A percentile compares a stretch with the other conserved stretches of the same genome.
These are phyloP conservation scores for Geotrichum australiense DNA, from an alignment of 1,139 yeast species.

Conservation along the genomic window DNA sequence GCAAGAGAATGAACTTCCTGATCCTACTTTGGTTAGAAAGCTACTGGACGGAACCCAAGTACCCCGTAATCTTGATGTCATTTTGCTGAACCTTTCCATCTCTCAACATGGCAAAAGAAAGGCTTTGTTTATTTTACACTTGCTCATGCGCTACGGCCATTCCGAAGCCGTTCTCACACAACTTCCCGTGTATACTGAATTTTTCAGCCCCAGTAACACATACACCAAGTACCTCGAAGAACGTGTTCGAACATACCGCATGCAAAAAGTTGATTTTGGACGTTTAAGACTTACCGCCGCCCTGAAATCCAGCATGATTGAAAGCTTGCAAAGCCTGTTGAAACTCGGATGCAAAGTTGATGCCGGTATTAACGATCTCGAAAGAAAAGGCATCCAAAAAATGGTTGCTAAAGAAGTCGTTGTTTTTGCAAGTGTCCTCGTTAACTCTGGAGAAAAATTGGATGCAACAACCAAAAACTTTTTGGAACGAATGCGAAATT, in stretches of 20 bases:
- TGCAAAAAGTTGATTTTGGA: neutral
- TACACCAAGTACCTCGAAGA: neutral
- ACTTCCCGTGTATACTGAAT: slow-evolving; percentile 1
- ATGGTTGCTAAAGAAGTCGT: neutral
- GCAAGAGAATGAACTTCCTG: neutral
- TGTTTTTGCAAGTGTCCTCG: neutral
- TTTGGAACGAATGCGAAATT: neutral
- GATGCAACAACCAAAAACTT: neutral
- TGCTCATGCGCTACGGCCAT: neutral
- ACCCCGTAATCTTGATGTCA: neutral
- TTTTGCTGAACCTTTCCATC: neutral
- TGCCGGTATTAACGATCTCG: neutral
- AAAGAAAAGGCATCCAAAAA: neutral
- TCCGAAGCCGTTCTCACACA: neutral
- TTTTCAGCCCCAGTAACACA: neutral
- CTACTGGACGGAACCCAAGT: neutral
- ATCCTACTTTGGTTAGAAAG: neutral
- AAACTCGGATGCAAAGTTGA: neutral
- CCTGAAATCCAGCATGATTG: neutral
- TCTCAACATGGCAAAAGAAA: neutral
- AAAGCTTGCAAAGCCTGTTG: neutral
- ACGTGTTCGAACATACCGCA: neutral
- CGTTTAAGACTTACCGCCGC: neutral
- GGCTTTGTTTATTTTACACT: neutral
- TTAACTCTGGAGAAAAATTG: neutral